Conservation (phyloP, 805 yeast genomes). For the Ogataea pilisensis region DNA sequence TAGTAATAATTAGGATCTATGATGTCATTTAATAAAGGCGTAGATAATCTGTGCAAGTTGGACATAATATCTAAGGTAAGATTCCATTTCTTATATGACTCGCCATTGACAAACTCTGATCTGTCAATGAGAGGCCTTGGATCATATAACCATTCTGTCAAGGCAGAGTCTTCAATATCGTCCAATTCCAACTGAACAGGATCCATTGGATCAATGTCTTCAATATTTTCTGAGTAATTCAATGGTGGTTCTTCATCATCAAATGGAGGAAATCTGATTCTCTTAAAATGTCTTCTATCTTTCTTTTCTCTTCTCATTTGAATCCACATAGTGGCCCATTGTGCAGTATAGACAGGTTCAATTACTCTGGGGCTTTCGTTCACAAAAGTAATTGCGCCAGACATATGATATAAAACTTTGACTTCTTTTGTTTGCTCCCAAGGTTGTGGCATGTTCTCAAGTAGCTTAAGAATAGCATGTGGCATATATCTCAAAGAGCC, state of each 20-base stretch:
- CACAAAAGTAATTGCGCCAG: slow-evolving; percentile 95
- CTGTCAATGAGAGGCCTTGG: slow-evolving; percentile 66
- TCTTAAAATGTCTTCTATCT: slow-evolving; percentile 81
- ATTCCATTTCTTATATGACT: slow-evolving; percentile 71
- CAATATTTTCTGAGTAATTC: slow-evolving; percentile 74
- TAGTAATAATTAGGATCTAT: slow-evolving; percentile 58
- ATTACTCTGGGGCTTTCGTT: slow-evolving; percentile 89
- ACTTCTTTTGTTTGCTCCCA: slow-evolving; percentile 92
- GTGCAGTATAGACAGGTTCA: slow-evolving; percentile 87
- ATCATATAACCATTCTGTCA: slow-evolving; percentile 79
- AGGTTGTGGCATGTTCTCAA: slow-evolving; percentile 98
- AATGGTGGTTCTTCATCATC: slow-evolving; percentile 97
- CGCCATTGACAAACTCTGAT: slow-evolving; percentile 57
- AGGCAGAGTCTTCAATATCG: slow-evolving; percentile 53
- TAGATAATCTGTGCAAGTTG: slow-evolving; percentile 58
- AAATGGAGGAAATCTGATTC: slow-evolving; percentile 93
- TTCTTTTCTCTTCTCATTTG: slow-evolving; percentile 93
- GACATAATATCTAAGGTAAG: slow-evolving; percentile 60
- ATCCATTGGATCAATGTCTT: slow-evolving; percentile 68
- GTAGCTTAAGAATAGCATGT: slow-evolving; percentile 81
- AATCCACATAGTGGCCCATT: slow-evolving; percentile 93
- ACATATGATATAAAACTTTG: slow-evolving; percentile 78
- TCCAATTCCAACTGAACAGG: slow-evolving; percentile 66
- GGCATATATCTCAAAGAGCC: slow-evolving; percentile 96
- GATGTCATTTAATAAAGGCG: slow-evolving; percentile 63